Base-by-base conservation (phyloP, 768 basidiomycete genomes). In the Phylloporus sp. region DNA sequence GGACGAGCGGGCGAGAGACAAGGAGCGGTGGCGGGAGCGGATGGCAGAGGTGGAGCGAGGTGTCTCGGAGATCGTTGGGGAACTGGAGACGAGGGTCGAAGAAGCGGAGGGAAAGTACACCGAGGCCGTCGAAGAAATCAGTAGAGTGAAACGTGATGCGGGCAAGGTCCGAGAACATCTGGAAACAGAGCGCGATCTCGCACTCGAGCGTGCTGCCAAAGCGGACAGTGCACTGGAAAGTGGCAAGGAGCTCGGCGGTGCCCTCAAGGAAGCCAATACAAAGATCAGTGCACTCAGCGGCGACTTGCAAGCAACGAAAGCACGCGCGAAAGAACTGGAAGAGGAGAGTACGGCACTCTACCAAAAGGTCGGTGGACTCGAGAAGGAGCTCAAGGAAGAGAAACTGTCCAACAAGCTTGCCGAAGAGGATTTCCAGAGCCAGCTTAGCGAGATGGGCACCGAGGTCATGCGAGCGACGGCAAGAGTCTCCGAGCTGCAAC, bases 31-130 rank as follows among this genome's bases (percentile, higher is more conserved):
- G 81, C 79, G 78, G 54, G 78, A 77, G 41, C 73, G 84, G 36
- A 86, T 90, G 79, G 56, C 53, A 9, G 86, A 87, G 48, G 83
- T 87, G 9, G 82, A 89, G 62, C 70, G 69, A 40, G 84, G 83
- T 5, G 86, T 87, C 22, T 76, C 78, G 29, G 78, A 68, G 9
- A 82, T 90, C 46, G 71, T 91, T 17, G 66, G 67, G n/a, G 78
- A 80, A 40, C 64, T 91, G 48, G 85, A 89, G 65, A 55, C 56
- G 50, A 81, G 77, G 53, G 57, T 78, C 3, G 69, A 67, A 34
- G 70, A 67, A 28, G 78, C 85, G 0, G 82, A 86, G 56, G 66
- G 69, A 43, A 68, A 62, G 21, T 69, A 68, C 8, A 66, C 67
- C 29, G 64, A 69, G 4, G 69, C 70, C 0, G 67, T 64, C 20